Percentiles rank a stretch among this genome's conserved stretches.
phyloP scores from a whole-genome alignment of 1,284 basidiomycete genomes.

The Tremellales sp. region DNA sequence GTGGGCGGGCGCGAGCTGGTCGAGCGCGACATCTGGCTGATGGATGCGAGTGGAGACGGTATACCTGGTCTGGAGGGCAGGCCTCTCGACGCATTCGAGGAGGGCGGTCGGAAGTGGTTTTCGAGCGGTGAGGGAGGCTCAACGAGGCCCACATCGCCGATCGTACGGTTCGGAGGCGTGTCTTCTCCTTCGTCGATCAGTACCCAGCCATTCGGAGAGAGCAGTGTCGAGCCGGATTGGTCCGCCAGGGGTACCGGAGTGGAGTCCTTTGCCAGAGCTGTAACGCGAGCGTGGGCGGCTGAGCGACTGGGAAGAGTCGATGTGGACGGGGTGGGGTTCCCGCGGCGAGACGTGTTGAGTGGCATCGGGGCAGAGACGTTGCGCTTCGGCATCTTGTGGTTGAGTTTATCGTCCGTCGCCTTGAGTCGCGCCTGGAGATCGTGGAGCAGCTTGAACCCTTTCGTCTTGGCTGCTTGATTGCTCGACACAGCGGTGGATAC shows the following conservation, averaged over 20 bases:
- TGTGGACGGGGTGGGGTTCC: background rate
- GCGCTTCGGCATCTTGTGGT: slow-evolving; percentile 30
- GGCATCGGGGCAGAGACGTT: slow-evolving; percentile 31
- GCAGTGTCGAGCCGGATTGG: slow-evolving; percentile 12
- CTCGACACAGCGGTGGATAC: slow-evolving; percentile 10
- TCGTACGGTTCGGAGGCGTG: slow-evolving; percentile 15
- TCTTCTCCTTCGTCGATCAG: slow-evolving; percentile 36
- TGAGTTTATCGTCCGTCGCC: slow-evolving; percentile 41
- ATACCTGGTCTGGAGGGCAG: slow-evolving; percentile 42
- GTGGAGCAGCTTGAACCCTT: slow-evolving; percentile 37
- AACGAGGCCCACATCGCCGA: background rate
- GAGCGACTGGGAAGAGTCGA: slow-evolving; percentile 1
- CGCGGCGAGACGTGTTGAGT: background rate
- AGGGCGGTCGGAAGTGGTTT: slow-evolving; percentile 20
- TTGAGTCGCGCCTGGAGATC: slow-evolving; percentile 41
- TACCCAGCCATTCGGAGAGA: slow-evolving; percentile 43
- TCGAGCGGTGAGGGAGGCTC: slow-evolving; percentile 29
- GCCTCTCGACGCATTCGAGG: background rate
- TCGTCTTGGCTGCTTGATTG: slow-evolving; percentile 30
- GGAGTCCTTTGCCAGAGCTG: slow-evolving; percentile 11
- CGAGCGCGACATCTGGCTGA: slow-evolving; percentile 7
- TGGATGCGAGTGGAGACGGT: slow-evolving; percentile 38
- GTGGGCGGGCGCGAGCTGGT: slow-evolving; percentile 1
- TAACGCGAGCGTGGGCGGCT: slow-evolving; percentile 17
- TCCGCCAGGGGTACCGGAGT: no score